phyloP scores from a whole-genome alignment of 179 eudicot species.

The Sideroxylon spinosum region DNA sequence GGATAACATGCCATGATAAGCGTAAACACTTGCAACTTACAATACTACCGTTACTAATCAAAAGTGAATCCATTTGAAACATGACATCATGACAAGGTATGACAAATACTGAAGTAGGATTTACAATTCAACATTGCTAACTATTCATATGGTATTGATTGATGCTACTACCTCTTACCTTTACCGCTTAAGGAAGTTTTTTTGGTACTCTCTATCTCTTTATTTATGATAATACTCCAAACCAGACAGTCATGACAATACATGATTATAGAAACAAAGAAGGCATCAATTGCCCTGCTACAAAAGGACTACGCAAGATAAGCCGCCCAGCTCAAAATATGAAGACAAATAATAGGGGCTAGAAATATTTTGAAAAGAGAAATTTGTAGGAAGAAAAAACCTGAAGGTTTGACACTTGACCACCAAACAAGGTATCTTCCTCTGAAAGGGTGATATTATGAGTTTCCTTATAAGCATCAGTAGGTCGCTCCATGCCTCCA shows the following conservation, averaged over 20 bases:
- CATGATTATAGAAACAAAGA: background rate
- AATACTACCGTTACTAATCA: too few species aligned
- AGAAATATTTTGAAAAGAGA: background rate
- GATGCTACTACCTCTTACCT: background rate
- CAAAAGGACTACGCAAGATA: background rate
- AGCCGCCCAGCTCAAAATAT: background rate
- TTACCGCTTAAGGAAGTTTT: background rate
- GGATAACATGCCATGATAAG: background rate
- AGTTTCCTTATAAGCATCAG: slow-evolving; percentile 85
- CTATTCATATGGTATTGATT: background rate
- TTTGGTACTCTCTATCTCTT: background rate
- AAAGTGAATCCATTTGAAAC: slow-evolving; percentile 1
- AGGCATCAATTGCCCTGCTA: background rate
- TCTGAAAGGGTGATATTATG: slow-evolving; percentile 67
- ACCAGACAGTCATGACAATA: background rate
- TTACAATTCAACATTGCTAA: background rate
- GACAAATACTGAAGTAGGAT: background rate
- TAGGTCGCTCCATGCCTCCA: slow-evolving; percentile 96
- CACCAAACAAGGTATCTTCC: slow-evolving; percentile 86
- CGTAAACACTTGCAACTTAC: background rate
- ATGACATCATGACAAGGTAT: too few species aligned
- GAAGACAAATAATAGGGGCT: background rate
- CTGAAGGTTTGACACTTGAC: slow-evolving; percentile 92
- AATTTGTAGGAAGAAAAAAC: slow-evolving; percentile 22
- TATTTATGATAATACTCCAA: background rate